These are phyloP conservation scores for Neurospora sp. DNA, from an alignment of 2,329 filamentous ascomycete genomes.

Conservation along the genomic window DNA sequence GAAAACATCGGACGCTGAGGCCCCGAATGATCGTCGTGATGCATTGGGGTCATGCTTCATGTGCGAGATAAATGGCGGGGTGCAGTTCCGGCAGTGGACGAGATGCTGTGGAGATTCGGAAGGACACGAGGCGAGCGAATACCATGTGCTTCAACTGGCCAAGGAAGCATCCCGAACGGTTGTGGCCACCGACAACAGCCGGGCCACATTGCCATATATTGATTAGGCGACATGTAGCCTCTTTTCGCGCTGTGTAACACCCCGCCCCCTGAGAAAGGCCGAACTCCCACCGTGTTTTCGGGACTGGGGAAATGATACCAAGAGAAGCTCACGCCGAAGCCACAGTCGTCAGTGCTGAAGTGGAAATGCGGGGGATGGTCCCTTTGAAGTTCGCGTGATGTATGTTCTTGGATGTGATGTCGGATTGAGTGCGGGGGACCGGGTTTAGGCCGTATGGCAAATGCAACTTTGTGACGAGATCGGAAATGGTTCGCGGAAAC, in stretches of 20 bases:
- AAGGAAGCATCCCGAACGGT: slow-evolving; percentile 7
- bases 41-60: neutral
- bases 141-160: neutral
- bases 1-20: neutral
- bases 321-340: neutral
- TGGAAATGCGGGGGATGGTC: neutral
- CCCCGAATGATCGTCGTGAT: neutral
- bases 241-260: neutral
- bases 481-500: neutral
- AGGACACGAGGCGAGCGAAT: neutral
- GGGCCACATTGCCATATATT: slow-evolving; percentile 19
- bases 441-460: neutral
- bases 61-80: neutral
- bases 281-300: neutral
- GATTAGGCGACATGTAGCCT: slow-evolving; percentile 10
- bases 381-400: neutral
- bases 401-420: neutral
- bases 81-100: neutral
- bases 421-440: neutral
- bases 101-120: neutral
- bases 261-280: neutral
- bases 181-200: slow-evolving; percentile 11
- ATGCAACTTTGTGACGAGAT: neutral
- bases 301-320: neutral
- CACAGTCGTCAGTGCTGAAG: neutral